Base-by-base conservation (phyloP, 2,329 filamentous ascomycete genomes). In the Colletotrichum sp. region DNA sequence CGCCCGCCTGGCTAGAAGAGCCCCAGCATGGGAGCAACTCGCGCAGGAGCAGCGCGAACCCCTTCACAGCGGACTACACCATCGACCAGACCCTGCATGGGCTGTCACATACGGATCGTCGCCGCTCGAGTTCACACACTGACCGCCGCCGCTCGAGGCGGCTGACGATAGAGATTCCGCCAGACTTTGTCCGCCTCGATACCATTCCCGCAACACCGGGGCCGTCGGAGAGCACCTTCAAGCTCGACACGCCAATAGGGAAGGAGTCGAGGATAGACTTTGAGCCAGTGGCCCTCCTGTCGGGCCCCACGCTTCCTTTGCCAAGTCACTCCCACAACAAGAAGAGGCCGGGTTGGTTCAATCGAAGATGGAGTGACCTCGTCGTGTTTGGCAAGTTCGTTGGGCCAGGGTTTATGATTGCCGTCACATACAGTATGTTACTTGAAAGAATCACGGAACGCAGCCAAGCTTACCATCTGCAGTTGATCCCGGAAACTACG, bases 401-500 rank as follows among this genome's bases (percentile, higher is more conserved):
- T 67, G 93, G 93, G 0, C 93, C 93, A 10, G 93, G 93, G 2
- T 93, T 94, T 80, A 91, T 95, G 83, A 87, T 92, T 55, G 87
- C 90, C 16, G 90, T 92, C 32, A 89, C 90, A 5, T 92, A 91
- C 81, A 91, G 88, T 89, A 82, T 77, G 88, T 28, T 28, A 3
- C 30, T 1, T 12, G 24, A 0, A 10, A 30, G 26, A 32, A 24
- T 8, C 2, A 49, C 21, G 15, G 15, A 16, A 15, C 18, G 4
- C 24, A 21, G n/a, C 5, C 21, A 10, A 18, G n/a, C 64, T 76
- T 16, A 76, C 59, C 6, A 2, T 10, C 24, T 12, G 3, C 69
- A 89, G 88, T 91, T 79, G 90, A 92, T 77, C 90, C 88, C 65
- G 92, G 92, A 75, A 95, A 95, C 83, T 95, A 95, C 81, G 89